Percentiles rank a stretch among this genome's conserved stretches.
These are phyloP conservation scores for Komagataea norvegica DNA, from an alignment of 1,139 yeast genomes.

Conservation along the genomic window DNA sequence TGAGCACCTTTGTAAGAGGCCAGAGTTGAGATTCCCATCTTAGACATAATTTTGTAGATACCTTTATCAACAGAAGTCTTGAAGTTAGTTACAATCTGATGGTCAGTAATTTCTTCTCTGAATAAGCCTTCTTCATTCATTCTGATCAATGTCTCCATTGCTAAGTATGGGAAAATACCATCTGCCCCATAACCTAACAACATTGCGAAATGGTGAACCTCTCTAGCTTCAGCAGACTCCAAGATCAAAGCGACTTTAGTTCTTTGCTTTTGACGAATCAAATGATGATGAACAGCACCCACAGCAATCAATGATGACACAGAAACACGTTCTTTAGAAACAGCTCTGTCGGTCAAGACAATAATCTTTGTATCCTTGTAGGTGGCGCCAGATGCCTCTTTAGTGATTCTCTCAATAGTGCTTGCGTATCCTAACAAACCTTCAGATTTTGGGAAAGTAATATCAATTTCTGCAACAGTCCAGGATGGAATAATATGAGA, in stretches of 20 bases:
- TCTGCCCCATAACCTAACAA: conserved; percentile 97
- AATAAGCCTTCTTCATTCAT: conserved; percentile 80
- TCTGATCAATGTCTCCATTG: conserved; percentile 81
- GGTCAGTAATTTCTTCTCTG: conserved; percentile 49
- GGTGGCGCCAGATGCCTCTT: conserved; percentile 83
- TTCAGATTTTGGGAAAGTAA: conserved; percentile 78
- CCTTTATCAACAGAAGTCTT: conserved; percentile 84
- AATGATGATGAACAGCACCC: conserved; percentile 96
- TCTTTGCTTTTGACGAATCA: conserved; percentile 93
- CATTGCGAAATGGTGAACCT: conserved; percentile 93
- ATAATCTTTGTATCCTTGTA: conserved; percentile 70
- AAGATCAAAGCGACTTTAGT: conserved; percentile 88
- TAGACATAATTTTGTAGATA: conserved; percentile 93
- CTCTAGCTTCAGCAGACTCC: conserved; percentile 97
- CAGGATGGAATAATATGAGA: conserved; percentile 77
- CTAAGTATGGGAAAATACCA: conserved; percentile 90
- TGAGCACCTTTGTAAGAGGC: conserved; percentile 99
- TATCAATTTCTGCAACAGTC: conserved; percentile 79
- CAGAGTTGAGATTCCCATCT: conserved; percentile 97
- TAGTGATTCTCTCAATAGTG: conserved; percentile 83
- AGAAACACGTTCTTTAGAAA: conserved; percentile 62
- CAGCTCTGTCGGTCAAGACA: conserved; percentile 66
- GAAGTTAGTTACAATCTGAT: conserved; percentile 66
- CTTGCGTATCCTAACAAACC: conserved; percentile 83
- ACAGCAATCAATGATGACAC: conserved; percentile 90